Conservation (phyloP, 352 stramenopile genomes). For the Phytophthora idaei region DNA sequence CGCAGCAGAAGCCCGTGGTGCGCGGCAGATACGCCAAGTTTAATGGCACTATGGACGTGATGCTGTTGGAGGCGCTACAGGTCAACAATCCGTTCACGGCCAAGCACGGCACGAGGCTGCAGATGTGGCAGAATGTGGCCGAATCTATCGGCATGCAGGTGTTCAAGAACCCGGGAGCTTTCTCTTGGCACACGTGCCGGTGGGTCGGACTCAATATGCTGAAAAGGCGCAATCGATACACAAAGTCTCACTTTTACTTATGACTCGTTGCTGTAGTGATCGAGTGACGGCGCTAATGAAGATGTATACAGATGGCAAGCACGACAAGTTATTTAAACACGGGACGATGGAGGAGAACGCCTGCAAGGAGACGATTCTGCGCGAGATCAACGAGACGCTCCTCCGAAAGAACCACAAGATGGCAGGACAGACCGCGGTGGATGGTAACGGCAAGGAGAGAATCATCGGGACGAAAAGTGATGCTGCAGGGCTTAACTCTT, state of each 20-base stretch:
- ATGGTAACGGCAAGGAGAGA: constrained; percentile 27
- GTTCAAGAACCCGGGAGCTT: constrained; percentile 72
- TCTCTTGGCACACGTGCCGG: constrained; percentile 86
- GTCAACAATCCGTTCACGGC: constrained; percentile 79
- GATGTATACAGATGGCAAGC: constrained; percentile 77
- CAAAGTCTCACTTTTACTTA: constrained; percentile 9
- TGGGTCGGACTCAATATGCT: constrained; percentile 27
- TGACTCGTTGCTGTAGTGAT: constrained; percentile 40
- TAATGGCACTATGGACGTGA: constrained; percentile 75
- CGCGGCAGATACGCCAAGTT: constrained; percentile 85
- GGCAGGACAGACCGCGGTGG: constrained; percentile 23
- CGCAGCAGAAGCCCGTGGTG: constrained; percentile 38
- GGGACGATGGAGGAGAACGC: constrained; percentile 70
- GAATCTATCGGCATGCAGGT: constrained; percentile 62
- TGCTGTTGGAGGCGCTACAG: constrained; percentile 75
- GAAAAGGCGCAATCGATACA: neutral
- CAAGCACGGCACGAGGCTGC: constrained; percentile 82
- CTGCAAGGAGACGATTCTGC: constrained; percentile 69
- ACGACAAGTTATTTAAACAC: constrained; percentile 87
- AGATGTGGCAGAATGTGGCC: constrained; percentile 82
- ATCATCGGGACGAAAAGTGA: constrained; percentile 27
- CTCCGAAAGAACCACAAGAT: constrained; percentile 59
- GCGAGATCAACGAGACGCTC: constrained; percentile 60
- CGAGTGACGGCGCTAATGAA: constrained; percentile 81
- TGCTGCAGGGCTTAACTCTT: neutral